Percentiles rank a stretch among this genome's conserved stretches.
Evolutionary conservation across 441 rosid species (phyloP).

Genomic region (Pelargonium cotyledonis): DNA sequence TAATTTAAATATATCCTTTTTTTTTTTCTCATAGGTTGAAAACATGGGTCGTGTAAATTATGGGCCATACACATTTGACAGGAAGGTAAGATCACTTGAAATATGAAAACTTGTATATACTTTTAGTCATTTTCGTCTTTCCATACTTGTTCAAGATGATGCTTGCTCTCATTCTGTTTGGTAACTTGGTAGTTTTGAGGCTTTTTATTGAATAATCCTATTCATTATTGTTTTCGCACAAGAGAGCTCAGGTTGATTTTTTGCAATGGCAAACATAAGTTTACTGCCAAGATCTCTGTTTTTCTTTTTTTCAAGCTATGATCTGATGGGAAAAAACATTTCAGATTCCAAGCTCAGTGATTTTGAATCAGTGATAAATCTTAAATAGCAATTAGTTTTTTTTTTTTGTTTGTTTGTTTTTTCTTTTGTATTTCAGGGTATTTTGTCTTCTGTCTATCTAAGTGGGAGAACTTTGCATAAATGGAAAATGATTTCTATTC

Average conservation of each 20-base stretch:
- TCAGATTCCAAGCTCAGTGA: background rate
- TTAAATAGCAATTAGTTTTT: too few species aligned
- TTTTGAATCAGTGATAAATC: too few species aligned
- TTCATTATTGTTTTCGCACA: background rate
- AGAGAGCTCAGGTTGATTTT: too few species aligned
- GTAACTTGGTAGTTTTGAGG: background rate
- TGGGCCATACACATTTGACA: conserved; percentile 68
- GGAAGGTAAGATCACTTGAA: conserved; percentile 47
- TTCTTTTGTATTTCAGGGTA: conserved; percentile 46
- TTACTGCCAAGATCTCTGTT: too few species aligned
- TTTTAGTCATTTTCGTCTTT: background rate
- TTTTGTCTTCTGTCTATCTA: conserved; percentile 63
- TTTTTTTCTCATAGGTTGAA: conserved; percentile 56
- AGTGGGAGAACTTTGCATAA: conserved; percentile 46
- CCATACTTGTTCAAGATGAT: background rate
- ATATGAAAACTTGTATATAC: background rate
- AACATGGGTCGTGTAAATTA: conserved; percentile 91
- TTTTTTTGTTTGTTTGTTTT: too few species aligned
- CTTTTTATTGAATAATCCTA: background rate
- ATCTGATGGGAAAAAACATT: too few species aligned
- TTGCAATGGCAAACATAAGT: too few species aligned
- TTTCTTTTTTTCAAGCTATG: too few species aligned
- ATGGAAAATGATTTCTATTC: conserved; percentile 82
- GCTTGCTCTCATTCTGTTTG: background rate
- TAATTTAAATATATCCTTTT: background rate